Conservation (phyloP, 768 basidiomycete genomes). For the Leccinum obscurum region DNA sequence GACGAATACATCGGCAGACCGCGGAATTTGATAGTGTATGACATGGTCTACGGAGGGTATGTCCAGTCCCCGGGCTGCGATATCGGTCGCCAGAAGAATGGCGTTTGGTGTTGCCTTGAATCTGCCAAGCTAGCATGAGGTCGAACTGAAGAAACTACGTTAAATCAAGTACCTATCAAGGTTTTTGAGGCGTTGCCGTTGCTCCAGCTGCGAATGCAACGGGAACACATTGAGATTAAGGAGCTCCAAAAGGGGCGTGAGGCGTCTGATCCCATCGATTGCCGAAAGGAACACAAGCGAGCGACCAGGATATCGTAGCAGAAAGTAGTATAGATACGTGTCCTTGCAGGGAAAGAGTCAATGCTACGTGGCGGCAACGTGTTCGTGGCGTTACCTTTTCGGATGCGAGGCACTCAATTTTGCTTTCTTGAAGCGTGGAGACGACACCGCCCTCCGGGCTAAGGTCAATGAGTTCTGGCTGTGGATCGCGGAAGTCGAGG, state of each 20-base stretch:
- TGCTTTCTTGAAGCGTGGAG: conserved; percentile 81
- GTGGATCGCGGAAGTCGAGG: conserved; percentile 90
- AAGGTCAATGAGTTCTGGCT: conserved; percentile 88
- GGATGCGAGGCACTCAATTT: conserved; percentile 78
- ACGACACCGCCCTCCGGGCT: conserved; percentile 86
- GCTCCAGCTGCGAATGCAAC: conserved; percentile 93
- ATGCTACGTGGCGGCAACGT: conserved; percentile 2
- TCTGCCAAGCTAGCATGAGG: conserved; percentile 38
- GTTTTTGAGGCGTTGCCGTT: conserved; percentile 93
- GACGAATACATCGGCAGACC: conserved; percentile 91
- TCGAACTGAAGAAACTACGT: conserved; percentile 2
- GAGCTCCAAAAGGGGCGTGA: conserved; percentile 80
- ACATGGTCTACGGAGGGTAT: conserved; percentile 95
- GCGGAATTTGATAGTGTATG: conserved; percentile 94
- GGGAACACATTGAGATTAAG: conserved; percentile 78
- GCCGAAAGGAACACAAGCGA: conserved; percentile 93
- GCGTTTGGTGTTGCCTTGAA: conserved; percentile 79
- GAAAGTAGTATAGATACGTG: conserved; percentile 93
- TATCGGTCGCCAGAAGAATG: conserved; percentile 92
- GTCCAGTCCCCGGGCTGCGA: conserved; percentile 94
- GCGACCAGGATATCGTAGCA: conserved; percentile 92
- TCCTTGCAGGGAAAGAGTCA: conserved; percentile 53
- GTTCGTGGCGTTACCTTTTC: conserved; percentile 68
- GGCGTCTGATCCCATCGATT: conserved; percentile 92
- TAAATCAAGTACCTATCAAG: conserved; percentile 67